Evolutionary conservation across 768 basidiomycete genomes (phyloP), one percentile per base, ranked within the genome.

Genomic region (Phlebiopsis flavidoalba): DNA sequence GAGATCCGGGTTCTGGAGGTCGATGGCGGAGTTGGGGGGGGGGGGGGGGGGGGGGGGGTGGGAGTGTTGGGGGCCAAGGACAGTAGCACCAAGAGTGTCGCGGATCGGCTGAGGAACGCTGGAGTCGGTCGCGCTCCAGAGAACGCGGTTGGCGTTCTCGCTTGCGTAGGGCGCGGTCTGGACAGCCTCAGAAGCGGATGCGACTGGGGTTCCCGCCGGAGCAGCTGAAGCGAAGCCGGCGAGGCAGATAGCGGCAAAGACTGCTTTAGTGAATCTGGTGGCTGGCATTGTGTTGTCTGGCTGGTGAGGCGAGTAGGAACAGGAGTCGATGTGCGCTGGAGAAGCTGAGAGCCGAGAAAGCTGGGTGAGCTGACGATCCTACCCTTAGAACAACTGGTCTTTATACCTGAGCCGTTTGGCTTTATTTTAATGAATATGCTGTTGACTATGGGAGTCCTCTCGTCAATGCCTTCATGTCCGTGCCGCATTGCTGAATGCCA

Each of bases 1-100:
- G 17, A 69, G 53, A 55, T 69, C 70, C 31, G 73, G 70, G 61
- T 73, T 71, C 67, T 74, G 67, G 58, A 69, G 62, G 37, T 71
- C 71, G n/a, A 74, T 50, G 17, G 67, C 65, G 24, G 69, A 58
- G 64, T 75, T 75, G n/a, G n/a, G n/a, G n/a, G n/a, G n/a, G n/a
- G n/a, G n/a, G n/a, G n/a, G n/a, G n/a, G n/a, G n/a, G n/a, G n/a
- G n/a, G n/a, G n/a, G n/a, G n/a, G n/a, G n/a, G n/a, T n/a, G n/a
- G n/a, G n/a, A n/a, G n/a, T n/a, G n/a, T 53, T 73, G 69, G 22
- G 72, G 71, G 8, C 69, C 71, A 12, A 72, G 62, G 54, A 72
- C 60, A 15, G 58, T 61, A 14, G 68, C 66, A 4, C 68, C 68
- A 24, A 66, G 62, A 3, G 55, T 47, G 24, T 65, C 66, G 17